A percentile compares a stretch with the other conserved stretches of the same genome.
Evolutionary conservation across 164 flowering plant species (phyloP).

Genomic region (Saururus chinensis): DNA sequence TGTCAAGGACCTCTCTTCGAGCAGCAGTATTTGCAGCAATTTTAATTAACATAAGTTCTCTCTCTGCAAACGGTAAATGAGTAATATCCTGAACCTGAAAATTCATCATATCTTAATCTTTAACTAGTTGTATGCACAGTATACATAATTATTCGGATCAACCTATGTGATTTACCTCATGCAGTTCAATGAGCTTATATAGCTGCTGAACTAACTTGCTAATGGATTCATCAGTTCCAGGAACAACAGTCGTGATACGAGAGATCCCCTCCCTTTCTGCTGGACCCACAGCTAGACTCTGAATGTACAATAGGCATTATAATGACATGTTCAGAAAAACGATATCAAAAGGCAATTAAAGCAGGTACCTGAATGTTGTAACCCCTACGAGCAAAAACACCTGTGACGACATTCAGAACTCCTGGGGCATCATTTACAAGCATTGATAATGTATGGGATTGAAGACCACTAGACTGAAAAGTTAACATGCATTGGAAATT

Average conservation of each 20-base stretch:
- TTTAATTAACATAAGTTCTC: slow-evolving; percentile 92
- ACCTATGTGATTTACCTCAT: slow-evolving; percentile 43
- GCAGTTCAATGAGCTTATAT: slow-evolving; percentile 69
- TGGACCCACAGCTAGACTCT: slow-evolving; percentile 98
- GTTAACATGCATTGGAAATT: neutral
- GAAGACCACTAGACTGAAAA: slow-evolving; percentile 68
- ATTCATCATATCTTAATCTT: slow-evolving; percentile 3
- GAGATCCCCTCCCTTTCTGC: slow-evolving; percentile 82
- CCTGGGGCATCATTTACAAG: slow-evolving; percentile 87
- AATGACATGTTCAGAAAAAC: neutral
- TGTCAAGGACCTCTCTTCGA: slow-evolving; percentile 86
- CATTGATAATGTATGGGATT: slow-evolving; percentile 86
- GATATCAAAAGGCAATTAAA: neutral
- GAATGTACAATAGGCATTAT: neutral
- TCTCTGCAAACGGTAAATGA: slow-evolving; percentile 87
- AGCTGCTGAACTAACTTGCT: slow-evolving; percentile 84
- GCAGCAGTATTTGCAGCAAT: slow-evolving; percentile 84
- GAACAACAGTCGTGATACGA: slow-evolving; percentile 95
- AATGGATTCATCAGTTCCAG: slow-evolving; percentile 90
- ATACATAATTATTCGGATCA: neutral
- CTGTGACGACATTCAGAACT: slow-evolving; percentile 85
- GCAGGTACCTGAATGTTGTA: slow-evolving; percentile 80
- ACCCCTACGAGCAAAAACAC: slow-evolving; percentile 87
- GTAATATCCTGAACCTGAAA: slow-evolving; percentile 81
- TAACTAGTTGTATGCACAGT: neutral